phyloP scores from a whole-genome alignment of 2,329 filamentous ascomycete genomes.

The Epichloe scottii region DNA sequence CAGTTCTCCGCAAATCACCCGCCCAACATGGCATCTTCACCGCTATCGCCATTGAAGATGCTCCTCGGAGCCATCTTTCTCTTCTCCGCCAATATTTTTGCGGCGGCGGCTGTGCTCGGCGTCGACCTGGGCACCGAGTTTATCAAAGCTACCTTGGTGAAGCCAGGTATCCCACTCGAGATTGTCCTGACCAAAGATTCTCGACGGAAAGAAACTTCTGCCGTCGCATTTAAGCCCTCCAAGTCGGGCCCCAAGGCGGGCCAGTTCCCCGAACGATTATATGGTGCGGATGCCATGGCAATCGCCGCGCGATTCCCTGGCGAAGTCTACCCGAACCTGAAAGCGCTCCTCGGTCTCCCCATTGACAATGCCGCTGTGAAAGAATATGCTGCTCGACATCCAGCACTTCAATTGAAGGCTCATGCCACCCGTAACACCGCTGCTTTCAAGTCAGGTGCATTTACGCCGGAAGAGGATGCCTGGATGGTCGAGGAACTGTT shows the following conservation, averaged over 20 bases:
- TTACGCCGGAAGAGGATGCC: conserved; percentile 45
- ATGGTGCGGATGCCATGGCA: conserved; percentile 84
- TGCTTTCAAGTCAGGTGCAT: conserved; percentile 68
- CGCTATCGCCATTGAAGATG: conserved; percentile 24
- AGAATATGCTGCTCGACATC: conserved; percentile 65
- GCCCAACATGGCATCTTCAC: conserved; percentile 22
- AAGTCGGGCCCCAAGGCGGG: conserved; percentile 49
- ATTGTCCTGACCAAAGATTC: conserved; percentile 98
- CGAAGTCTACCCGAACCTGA: conserved; percentile 92
- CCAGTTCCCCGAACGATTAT: conserved; percentile 74
- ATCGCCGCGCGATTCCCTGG: conserved; percentile 77
- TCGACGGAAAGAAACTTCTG: conserved; percentile 84
- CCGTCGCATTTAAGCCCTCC: conserved; percentile 87
- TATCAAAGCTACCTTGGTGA: conserved; percentile 90
- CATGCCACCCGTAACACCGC: conserved; percentile 53
- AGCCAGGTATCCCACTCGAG: conserved; percentile 91
- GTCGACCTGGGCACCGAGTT: conserved; percentile 94
- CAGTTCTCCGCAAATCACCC: conserved; percentile 9
- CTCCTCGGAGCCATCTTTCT: conserved; percentile 26
- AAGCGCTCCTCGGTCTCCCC: conserved; percentile 70
- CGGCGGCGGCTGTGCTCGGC: conserved; percentile 66
- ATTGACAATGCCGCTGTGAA: conserved; percentile 47
- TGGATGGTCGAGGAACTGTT: conserved; percentile 85
- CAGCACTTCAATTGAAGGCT: conserved; percentile 57
- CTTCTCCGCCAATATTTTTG: conserved; percentile 33